Percentiles rank a stretch among this genome's conserved stretches.
Evolutionary conservation across 257 asterid species (phyloP).

Genomic region (Ajuga chamaepitys): DNA sequence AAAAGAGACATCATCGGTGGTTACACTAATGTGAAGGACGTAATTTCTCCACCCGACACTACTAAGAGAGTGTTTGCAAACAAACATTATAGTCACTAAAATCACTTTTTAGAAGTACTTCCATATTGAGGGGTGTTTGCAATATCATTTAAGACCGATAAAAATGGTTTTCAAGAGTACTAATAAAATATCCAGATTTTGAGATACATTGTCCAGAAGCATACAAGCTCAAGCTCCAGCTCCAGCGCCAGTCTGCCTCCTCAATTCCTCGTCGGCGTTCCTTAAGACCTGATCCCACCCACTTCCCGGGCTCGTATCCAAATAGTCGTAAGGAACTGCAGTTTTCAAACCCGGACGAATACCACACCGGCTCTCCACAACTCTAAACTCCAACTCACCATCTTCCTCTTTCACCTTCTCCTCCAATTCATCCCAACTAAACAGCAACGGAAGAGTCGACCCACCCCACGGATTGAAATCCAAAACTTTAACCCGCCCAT

Average conservation of each 20-base stretch:
- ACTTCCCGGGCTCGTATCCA: conserved; percentile 76
- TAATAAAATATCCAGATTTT: too few species aligned
- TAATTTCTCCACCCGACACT: too few species aligned
- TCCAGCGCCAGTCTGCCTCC: conserved; percentile 30
- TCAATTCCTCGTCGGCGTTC: conserved; percentile 51
- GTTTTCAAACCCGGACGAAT: conserved; percentile 85
- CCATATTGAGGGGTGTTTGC: too few species aligned
- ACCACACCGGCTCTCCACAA: conserved; percentile 52
- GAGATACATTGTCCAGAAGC: too few species aligned
- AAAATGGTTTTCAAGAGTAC: too few species aligned
- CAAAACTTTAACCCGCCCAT: conserved; percentile 63
- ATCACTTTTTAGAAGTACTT: too few species aligned
- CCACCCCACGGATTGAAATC: conserved; percentile 97
- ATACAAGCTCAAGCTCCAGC: conserved; percentile 45
- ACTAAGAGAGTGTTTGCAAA: too few species aligned
- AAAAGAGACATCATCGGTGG: too few species aligned
- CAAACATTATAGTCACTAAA: too few species aligned
- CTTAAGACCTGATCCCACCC: conserved; percentile 83
- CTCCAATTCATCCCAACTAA: conserved; percentile 78
- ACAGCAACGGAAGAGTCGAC: conserved; percentile 67
- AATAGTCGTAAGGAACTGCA: conserved; percentile 81
- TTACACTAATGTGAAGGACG: too few species aligned
- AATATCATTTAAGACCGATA: too few species aligned
- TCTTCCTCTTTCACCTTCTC: conserved; percentile 27
- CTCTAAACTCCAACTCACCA: conserved; percentile 41